Evolutionary conservation across 2,329 filamentous ascomycete genomes (phyloP), one percentile per base, ranked within the genome.

Genomic region (Sporothrix phasma): DNA sequence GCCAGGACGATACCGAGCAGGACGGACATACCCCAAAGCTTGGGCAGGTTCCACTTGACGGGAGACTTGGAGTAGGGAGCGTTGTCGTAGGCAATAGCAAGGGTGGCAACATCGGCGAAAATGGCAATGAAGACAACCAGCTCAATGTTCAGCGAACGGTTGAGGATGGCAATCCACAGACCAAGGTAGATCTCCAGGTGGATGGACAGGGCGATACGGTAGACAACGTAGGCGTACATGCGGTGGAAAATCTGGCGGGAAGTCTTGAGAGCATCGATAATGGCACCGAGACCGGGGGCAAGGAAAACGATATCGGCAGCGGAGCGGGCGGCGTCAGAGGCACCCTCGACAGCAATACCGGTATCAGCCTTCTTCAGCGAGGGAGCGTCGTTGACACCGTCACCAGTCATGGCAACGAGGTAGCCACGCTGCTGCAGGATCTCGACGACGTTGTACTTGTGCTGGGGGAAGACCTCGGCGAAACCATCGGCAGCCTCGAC

Each of bases 341-440:
- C 87, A 80, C 91, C 91, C 80, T 96, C 90, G 72, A 96, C 91
- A 68, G 92, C 92, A 79, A 96, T 96, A 82, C 92, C 92, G 72
- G 90, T 95, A 79, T 96, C 90, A n/a, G 91, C 91, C 81, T 92
- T 95, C 81, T 96, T 95, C 74, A 96, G 81, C 34, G 90, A 95
- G 68, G 91, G 90, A 69, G 91, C 91, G 77, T 96, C 91, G 79
- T 96, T 96, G 79, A 96, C 91, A 84, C 91, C 91, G 71, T 96
- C 92, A 82, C 91, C 91, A 77, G 91, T 96, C 92, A 96, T 96
- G 75, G 91, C 92, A 78, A 95, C 91, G 46, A 96, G 85, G 78
- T 95, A 92, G 69, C 91, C 91, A 85, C 91, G 89, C 80, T 93
- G 88, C 79, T 96, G 91, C 60, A 96, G 84, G 73, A 95, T 95